Evolutionary conservation across 2,329 filamentous ascomycete species (phyloP), one percentile per base, ranked within the genome.

Genomic region (Hymenoscyphus occultus): DNA sequence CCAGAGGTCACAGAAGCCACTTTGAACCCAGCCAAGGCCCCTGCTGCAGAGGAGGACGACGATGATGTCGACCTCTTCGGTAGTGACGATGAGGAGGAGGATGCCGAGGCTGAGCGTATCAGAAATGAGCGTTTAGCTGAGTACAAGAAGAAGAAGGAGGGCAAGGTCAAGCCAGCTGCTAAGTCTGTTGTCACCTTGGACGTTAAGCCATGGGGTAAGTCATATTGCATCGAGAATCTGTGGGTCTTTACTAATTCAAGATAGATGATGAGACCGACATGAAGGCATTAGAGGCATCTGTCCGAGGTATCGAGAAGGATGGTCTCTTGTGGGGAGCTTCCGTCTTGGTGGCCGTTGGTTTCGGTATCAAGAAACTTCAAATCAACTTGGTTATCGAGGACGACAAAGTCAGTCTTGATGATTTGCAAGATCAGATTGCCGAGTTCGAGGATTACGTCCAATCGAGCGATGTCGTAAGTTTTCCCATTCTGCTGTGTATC

Each of bases 341-440:
- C 79, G 91, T 95, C 85, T 84, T 97, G 71, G 89, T 96, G 61
- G 80, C 93, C 72, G 89, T 99, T 75, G 94, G 93, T 76, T 99
- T 92, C 86, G 95, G 95, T 85, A 96, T 99, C 85, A 95, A 91
- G 86, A 98, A 98, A 88, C 89, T 99, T 70, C 94, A 98, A 87
- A 96, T 99, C 85, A 98, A 92, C 89, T 82, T 98, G 74, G 93
- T 98, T 74, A 84, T 98, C 71, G 95, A 98, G 85, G 95, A 99
- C 79, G 94, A 98, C 72, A 97, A 97, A 87, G 80, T 99, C 77
- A 93, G 91, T 72, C 79, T 91, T 71, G 86, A 90, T 74, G 94
- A 97, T 69, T 89, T 99, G 73, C 87, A 97, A 85, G 88, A 92
- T 78, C 76, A 91, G 83, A 96, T 98, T 75, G 86, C 87, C 28